Evolutionary conservation across 139 green algal genomes (phyloP).

Genomic region (Chlorella vulgaris): DNA sequence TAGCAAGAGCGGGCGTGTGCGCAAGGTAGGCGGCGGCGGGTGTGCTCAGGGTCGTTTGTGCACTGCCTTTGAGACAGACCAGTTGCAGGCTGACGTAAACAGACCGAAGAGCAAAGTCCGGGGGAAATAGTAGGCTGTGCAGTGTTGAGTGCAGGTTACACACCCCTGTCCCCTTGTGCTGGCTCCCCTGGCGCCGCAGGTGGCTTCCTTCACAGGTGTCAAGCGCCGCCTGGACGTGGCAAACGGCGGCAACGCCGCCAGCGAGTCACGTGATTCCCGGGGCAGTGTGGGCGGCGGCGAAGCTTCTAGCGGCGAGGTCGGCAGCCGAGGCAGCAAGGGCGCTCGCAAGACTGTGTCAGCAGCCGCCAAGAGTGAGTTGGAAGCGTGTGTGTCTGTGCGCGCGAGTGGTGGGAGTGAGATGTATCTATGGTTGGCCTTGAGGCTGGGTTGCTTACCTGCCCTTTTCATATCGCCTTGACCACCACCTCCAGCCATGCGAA

Average conservation of each 20-base stretch:
- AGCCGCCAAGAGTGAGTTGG: conserved; percentile 13
- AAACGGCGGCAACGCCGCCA: not conserved
- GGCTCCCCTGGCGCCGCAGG: not conserved
- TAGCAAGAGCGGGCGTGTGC: conserved; percentile 42
- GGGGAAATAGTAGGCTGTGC: too few relatives aligned
- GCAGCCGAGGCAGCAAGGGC: conserved; percentile 22
- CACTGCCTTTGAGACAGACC: too few relatives aligned
- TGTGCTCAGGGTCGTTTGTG: not conserved
- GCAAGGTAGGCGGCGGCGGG: conserved; percentile 29
- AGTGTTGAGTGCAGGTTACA: not conserved
- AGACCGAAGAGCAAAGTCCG: too few relatives aligned
- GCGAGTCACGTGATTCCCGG: conserved; percentile 11
- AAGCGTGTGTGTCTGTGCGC: not conserved
- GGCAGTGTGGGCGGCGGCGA: conserved; percentile 16
- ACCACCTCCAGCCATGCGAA: not conserved
- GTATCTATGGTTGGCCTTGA: too few relatives aligned
- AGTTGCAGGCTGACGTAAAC: too few relatives aligned
- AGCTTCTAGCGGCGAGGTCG: conserved; percentile 1
- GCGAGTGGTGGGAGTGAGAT: too few relatives aligned
- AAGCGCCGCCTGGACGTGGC: conserved; percentile 25
- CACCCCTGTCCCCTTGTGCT: not conserved
- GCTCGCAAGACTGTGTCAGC: not conserved
- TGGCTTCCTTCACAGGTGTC: conserved; percentile 25
- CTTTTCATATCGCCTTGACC: too few relatives aligned
- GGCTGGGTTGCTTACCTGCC: too few relatives aligned